phyloP scores from a whole-genome alignment of 2,329 filamentous ascomycete genomes.

The Sporothrix phasma region DNA sequence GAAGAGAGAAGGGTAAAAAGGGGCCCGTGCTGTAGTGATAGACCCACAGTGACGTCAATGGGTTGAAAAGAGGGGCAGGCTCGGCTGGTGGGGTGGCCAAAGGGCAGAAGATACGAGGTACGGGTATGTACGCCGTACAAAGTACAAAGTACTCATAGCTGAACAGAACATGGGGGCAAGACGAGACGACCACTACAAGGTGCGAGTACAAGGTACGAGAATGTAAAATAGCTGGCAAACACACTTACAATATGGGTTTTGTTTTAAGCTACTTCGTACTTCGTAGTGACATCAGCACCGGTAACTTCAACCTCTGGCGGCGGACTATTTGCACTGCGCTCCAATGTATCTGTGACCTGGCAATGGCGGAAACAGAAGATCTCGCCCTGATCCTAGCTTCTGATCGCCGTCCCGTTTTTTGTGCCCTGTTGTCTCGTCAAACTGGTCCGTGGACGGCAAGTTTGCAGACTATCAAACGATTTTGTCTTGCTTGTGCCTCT shows the following conservation, averaged over 20 bases:
- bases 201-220: too few species aligned
- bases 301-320: neutral
- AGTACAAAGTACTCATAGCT: too few species aligned
- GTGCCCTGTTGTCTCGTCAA: neutral
- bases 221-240: too few species aligned
- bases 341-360: slow-evolving; percentile 1
- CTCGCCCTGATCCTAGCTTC: neutral
- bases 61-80: neutral
- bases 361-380: neutral
- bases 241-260: too few species aligned
- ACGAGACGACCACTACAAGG: too few species aligned
- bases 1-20: neutral
- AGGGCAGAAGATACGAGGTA: neutral
- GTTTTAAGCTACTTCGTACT: too few species aligned
- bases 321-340: neutral
- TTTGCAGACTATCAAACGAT: neutral
- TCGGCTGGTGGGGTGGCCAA: neutral
- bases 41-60: slow-evolving; percentile 14
- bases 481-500: neutral
- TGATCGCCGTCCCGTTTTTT: neutral
- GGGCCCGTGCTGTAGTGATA: neutral
- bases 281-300: neutral
- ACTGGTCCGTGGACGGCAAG: neutral
- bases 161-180: neutral
- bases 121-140: too few species aligned